These are phyloP conservation scores for Backusella morwellensis DNA, from an alignment of 192 early-diverging fungal genomes.

Conservation along the genomic window DNA sequence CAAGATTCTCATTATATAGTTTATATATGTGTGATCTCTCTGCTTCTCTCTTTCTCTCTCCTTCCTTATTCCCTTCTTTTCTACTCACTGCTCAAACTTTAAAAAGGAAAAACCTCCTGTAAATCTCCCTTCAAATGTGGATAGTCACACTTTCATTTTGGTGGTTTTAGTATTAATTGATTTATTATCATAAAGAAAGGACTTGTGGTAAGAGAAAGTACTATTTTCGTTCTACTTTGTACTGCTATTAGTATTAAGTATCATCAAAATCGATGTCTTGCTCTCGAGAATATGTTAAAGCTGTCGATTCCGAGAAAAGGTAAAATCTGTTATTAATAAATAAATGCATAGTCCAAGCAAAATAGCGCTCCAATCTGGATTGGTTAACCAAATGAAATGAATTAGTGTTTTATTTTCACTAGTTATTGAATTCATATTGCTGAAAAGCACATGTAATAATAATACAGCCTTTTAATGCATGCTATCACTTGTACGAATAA, in stretches of 20 bases:
- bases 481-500: background rate
- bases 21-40: background rate
- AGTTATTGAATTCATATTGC: no score
- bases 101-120: conserved; percentile 3
- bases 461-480: background rate
- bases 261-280: no score
- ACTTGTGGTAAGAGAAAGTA: background rate
- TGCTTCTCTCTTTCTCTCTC: background rate
- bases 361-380: no score
- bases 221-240: no score
- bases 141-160: background rate
- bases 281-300: no score
- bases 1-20: background rate
- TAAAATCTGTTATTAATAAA: no score
- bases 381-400: no score
- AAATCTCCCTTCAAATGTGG: background rate
- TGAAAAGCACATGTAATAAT: background rate
- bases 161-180: background rate
- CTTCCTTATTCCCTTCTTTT: background rate
- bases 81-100: background rate
- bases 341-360: no score
- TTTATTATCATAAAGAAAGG: background rate
- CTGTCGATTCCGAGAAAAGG: no score
- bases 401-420: no score
- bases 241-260: no score